Conservation (phyloP, 495 filamentous ascomycete species). For the Cercophora samala region DNA sequence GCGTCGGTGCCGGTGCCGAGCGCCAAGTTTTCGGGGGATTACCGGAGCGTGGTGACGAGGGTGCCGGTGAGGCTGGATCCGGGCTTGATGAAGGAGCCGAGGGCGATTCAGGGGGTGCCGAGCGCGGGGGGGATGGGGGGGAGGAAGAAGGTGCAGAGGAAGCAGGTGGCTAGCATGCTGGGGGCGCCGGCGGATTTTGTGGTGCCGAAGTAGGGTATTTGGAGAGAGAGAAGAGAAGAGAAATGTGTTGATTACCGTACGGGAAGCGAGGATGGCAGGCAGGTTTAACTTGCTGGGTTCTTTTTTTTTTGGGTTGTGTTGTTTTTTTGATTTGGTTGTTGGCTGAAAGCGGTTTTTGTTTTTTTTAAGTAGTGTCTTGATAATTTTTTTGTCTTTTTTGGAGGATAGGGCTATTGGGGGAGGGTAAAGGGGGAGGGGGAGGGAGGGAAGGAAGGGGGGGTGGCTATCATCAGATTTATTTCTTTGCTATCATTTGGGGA, state of each 20-base stretch:
- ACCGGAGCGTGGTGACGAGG: constrained; percentile 49
- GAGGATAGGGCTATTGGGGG: not conserved
- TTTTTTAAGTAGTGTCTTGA: not conserved
- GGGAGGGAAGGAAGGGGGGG: not conserved
- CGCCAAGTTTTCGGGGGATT: constrained; percentile 69
- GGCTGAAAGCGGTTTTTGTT: not conserved
- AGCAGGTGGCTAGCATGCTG: constrained; percentile 71
- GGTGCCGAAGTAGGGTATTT: constrained; percentile 6
- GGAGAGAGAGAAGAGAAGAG: too few relatives aligned
- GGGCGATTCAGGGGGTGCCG: constrained; percentile 70
- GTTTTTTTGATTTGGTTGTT: constrained; percentile 5
- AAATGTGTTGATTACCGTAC: not conserved
- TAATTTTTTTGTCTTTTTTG: not conserved
- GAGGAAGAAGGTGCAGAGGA: constrained; percentile 57
- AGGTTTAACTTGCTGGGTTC: too few relatives aligned
- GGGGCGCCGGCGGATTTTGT: constrained; percentile 31
- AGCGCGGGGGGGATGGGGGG: constrained; percentile 58
- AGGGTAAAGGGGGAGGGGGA: not conserved
- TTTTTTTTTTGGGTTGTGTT: constrained; percentile 2
- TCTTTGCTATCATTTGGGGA: not conserved
- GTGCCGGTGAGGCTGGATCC: constrained; percentile 80
- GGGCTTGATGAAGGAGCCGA: constrained; percentile 82
- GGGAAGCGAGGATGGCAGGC: too few relatives aligned
- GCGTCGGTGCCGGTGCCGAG: constrained; percentile 75
- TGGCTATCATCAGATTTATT: not conserved